These are phyloP conservation scores for Kwoniella shivajii DNA, from an alignment of 1,284 basidiomycete species.

Conservation along the genomic window DNA sequence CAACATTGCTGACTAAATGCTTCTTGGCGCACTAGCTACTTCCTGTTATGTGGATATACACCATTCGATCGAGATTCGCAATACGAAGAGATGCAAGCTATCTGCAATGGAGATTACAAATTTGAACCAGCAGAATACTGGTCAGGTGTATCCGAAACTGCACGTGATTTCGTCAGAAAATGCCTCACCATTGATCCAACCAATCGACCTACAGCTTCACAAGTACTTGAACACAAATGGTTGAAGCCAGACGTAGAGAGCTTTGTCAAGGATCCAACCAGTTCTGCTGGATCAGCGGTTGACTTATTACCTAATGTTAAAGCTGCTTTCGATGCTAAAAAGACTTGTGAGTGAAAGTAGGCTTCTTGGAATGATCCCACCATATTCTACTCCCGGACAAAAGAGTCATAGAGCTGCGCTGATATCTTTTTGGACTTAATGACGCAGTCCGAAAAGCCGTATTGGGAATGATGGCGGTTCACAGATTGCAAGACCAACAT, in stretches of 20 bases:
- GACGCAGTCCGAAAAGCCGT: conserved; percentile 78
- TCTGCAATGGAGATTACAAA: conserved; percentile 85
- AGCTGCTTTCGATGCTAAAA: conserved; percentile 83
- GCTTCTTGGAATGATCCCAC: background rate
- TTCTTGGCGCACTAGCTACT: conserved; percentile 68
- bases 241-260: conserved; percentile 54
- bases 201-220: conserved; percentile 71
- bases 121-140: conserved; percentile 91
- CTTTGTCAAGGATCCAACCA: conserved; percentile 63
- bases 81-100: conserved; percentile 87
- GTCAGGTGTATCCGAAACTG: conserved; percentile 77
- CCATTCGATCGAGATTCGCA: conserved; percentile 90
- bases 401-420: background rate
- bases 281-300: conserved; percentile 65
- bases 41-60: conserved; percentile 91
- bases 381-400: background rate
- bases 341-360: conserved; percentile 67
- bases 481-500: conserved; percentile 63
- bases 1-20: background rate
- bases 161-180: conserved; percentile 73
- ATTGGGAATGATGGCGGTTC: conserved; percentile 79
- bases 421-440: background rate
- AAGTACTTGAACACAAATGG: conserved; percentile 78
- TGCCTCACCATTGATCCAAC: conserved; percentile 83
- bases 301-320: conserved; percentile 85